Conservation (phyloP, 495 filamentous ascomycete genomes). For the Arthonia radiata region DNA sequence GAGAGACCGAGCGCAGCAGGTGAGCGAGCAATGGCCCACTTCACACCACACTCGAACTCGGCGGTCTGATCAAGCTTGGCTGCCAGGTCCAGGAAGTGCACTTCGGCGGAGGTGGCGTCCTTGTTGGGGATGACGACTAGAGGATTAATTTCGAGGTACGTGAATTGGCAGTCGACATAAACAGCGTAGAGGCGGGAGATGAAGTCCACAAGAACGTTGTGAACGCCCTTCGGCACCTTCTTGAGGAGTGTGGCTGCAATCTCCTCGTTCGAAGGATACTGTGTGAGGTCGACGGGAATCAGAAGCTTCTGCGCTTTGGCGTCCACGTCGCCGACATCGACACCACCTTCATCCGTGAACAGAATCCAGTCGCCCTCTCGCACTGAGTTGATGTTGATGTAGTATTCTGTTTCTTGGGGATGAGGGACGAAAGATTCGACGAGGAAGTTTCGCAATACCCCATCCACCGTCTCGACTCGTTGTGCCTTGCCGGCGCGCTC, state of each 20-base stretch:
- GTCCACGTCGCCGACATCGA: conserved; percentile 98
- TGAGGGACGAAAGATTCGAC: conserved; percentile 98
- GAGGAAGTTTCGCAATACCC: conserved; percentile 77
- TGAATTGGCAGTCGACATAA: conserved; percentile 99
- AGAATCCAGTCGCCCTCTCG: conserved; percentile 98
- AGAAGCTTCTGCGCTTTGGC: conserved; percentile 96
- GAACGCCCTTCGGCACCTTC: conserved; percentile 84
- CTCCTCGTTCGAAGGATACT: conserved; percentile 90
- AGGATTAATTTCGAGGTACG: conserved; percentile 99
- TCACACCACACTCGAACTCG: conserved; percentile 96
- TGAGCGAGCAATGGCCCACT: conserved; percentile 89
- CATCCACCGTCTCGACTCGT: conserved; percentile 75
- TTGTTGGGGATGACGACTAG: conserved; percentile 93
- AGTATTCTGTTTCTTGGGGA: conserved; percentile 80
- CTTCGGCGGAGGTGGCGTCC: conserved; percentile 70
- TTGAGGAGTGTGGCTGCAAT: conserved; percentile 63
- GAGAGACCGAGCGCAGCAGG: conserved; percentile 63
- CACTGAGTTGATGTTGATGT: conserved; percentile 90
- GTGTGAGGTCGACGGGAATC: conserved; percentile 78
- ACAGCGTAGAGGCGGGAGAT: conserved; percentile 84
- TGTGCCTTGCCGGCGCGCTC: conserved; percentile 73
- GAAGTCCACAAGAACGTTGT: conserved; percentile 93
- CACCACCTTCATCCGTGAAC: conserved; percentile 97
- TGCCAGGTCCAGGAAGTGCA: conserved; percentile 94
- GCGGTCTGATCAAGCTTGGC: conserved; percentile 98